Evolutionary conservation across 352 stramenopile genomes (phyloP), one percentile per base, ranked within the genome.

Genomic region (Saprolegnia parasitica): DNA sequence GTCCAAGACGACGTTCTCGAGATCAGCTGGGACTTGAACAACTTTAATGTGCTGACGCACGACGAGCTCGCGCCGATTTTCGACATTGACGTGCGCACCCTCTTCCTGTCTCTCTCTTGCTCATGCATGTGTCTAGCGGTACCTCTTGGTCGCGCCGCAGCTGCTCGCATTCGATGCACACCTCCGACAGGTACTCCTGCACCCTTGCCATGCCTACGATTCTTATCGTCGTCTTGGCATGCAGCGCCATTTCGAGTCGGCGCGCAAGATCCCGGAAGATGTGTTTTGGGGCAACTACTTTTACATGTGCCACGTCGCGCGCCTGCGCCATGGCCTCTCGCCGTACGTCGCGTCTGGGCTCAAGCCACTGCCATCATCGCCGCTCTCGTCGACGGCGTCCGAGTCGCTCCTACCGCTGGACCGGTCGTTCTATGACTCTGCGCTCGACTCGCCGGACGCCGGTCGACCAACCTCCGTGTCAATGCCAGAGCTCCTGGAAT

Each of bases 231-330:
- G 21, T 46, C 46, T 1, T 66, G 29, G 29, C 29, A 35, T 35
- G 29, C 40, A 70, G 63, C 46, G 63, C 18, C 63, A 70, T 24
- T 61, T 61, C 29, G 45, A 70, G 32, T 45, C 55, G 20, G 54
- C 63, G 23, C 55, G 55, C 35, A 60, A 62, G 46, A n/a, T 70
- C 23, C n/a, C 63, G 0, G 63, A 70, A 70, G 63, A 70, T 0
- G 63, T 70, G 1, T 70, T 70, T 39, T 70, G 63, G 63, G 63
- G 63, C 63, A 70, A 70, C 23, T 70, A 70, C 50, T 70, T 70
- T 49, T 70, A 62, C 54, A 45, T 62, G 5, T 70, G 63, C 24
- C 63, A 70, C 42, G 63, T 54, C 18, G 42, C 37, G 11, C 63
- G 63, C 45, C 26, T 70, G 21, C n/a, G 24, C 23, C n/a, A 70